Evolutionary conservation across 257 asterid genomes (phyloP).

Genomic region (Nicotiana noctiflora): DNA sequence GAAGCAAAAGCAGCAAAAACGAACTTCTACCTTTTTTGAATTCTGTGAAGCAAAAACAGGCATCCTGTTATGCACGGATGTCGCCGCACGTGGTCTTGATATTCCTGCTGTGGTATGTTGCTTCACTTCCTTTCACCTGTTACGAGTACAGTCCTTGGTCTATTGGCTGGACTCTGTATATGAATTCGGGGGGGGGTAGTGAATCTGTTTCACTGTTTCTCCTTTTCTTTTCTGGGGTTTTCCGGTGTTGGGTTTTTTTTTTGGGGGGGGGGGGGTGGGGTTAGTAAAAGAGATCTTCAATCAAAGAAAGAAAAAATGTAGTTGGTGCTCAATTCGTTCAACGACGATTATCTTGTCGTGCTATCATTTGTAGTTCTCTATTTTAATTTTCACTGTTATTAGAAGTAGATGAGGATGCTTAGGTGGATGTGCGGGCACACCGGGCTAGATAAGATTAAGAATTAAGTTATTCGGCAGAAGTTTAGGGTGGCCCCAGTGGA

Average conservation of each 20-base stretch:
- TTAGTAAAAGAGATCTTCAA: background rate
- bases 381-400: background rate
- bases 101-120: slow-evolving; percentile 89
- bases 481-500: too few relatives aligned
- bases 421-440: too few relatives aligned
- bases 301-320: background rate
- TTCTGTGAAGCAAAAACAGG: slow-evolving; percentile 86
- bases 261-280: background rate
- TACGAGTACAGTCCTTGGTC: background rate
- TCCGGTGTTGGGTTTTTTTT: too few relatives aligned
- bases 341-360: background rate
- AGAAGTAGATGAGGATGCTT: too few relatives aligned
- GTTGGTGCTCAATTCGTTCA: background rate
- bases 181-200: background rate
- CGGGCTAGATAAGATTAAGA: too few relatives aligned
- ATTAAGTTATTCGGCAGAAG: too few relatives aligned
- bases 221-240: background rate
- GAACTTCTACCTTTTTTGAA: slow-evolving; percentile 75
- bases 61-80: slow-evolving; percentile 83
- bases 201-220: background rate
- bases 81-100: slow-evolving; percentile 99
- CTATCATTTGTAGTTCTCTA: background rate
- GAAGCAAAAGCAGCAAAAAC: slow-evolving; percentile 90
- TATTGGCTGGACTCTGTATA: background rate
- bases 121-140: slow-evolving; percentile 1